Evolutionary conservation across 345 rosid genomes (phyloP), one percentile per base, ranked within the genome.

Genomic region (Punica granatum): DNA sequence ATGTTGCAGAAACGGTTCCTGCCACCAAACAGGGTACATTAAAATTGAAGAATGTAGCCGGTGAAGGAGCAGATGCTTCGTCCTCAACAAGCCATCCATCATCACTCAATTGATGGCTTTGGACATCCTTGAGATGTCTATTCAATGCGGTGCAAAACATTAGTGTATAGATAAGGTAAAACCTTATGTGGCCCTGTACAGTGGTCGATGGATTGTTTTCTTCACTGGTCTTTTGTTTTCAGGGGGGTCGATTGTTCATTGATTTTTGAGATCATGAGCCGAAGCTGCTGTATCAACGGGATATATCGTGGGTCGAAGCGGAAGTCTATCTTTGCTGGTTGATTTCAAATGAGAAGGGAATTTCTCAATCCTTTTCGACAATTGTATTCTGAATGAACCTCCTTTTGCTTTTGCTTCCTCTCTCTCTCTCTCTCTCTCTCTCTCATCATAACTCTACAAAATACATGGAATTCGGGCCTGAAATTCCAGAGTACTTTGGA

Each of bases 1-100:
- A 92, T 70, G 82, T 86, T n/a, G 75, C 89, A 23, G 97, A 84
- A 69, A 66, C 76, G 1, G 78, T 69, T 63, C 14, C 85, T 64
- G 67, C 81, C 32, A 70, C 73, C 2, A 79, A 77, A 32, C 61
- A 59, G 30, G 69, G 76, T 49, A 53, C 82, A 64, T 67, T 75
- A 72, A 86, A 86, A 76, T 78, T 67, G 77, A 92, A 82, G 86
- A 82, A 72, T 44, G 75, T 79, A 13, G 73, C 71, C 42, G 79
- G 72, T 33, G 96, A 84, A 80, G 61, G 34, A 14, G 80, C 77
- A 11, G 69, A 77, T 72, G 71, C 81, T 56, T 75, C 90, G 30
- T 77, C 89, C 48, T 83, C 85, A 42, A 72, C 69, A 19, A n/a
- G 76, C 7, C 53, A 75, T 51, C 73, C 87, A 43, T 70, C 85